Base-by-base conservation (phyloP, 2,329 filamentous ascomycete species). In the Macroventuria anomochaeta region DNA sequence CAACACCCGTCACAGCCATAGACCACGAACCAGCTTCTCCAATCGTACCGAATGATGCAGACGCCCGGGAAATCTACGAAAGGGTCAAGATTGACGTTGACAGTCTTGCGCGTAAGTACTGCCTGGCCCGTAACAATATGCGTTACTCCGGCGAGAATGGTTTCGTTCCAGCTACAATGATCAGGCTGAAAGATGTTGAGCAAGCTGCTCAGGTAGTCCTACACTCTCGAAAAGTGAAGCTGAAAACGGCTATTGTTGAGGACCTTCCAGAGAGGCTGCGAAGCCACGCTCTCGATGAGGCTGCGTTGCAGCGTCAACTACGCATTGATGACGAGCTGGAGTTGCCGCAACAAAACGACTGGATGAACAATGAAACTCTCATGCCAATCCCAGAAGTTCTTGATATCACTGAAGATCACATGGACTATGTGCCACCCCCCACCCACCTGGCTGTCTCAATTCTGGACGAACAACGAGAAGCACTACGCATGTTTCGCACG, bases 381-480 rank as follows among this genome's bases (percentile, higher is more conserved):
- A 26, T 13, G 12, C 23, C 26, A 8, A 33, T 37, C 12, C 31
- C 42, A 1, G 5, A 33, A 4, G 41, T 49, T 2, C 25, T 40
- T 0, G 44, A 52, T 6, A 26, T 55, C 3, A n/a, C n/a, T n/a
- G 47, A 32, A 8, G 39, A 42, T 8, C 17, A 38, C 11, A 12
- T n/a, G 3, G 28, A 42, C 11, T 29, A 50, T 18, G 12, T 6
- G 8, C 23, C 26, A 8, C 39, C 36, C 5, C n/a, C 51, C 2
- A 23, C 17, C 5, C 11, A 20, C 5, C 23, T 44, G 6, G 51
- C 34, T n/a, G 32, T 54, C 1, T 67, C 53, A 0, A 26, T 61
- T 0, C 25, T 65, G 2, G 63, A 69, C 4, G 58, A 53, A 3
- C 55, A 62, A 37, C 55, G 60, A 8, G 58, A 59, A 15, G 21